Percentiles rank a stretch among this genome's conserved stretches.
These are phyloP conservation scores for Coleophoma eucalyptorum DNA, from an alignment of 2,329 filamentous ascomycete genomes.

Conservation along the genomic window DNA sequence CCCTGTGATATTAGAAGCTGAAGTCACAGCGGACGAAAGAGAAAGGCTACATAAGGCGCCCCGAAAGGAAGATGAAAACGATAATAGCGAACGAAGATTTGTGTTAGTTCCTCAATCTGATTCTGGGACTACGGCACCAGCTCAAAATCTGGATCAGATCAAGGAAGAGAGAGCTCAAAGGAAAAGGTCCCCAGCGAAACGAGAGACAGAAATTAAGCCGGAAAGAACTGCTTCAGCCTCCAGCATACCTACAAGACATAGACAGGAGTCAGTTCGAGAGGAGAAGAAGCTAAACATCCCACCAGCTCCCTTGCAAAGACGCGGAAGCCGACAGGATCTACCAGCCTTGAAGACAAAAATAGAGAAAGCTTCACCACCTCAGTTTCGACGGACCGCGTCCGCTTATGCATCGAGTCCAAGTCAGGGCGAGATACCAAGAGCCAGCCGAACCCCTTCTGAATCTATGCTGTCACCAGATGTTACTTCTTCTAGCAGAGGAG, in stretches of 20 bases:
- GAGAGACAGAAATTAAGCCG: background rate
- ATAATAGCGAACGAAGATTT: conserved; percentile 54
- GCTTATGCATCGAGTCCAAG: conserved; percentile 14
- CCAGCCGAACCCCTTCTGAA: conserved; percentile 29
- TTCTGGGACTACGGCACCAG: conserved; percentile 11
- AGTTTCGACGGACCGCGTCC: conserved; percentile 24
- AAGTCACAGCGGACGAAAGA: conserved; percentile 27
- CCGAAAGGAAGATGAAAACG: conserved; percentile 12
- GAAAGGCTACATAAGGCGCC: conserved; percentile 20
- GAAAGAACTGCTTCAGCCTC: background rate
- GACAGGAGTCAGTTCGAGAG: background rate
- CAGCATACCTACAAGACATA: conserved; percentile 5
- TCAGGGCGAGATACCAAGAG: conserved; percentile 24
- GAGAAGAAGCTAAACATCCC: background rate
- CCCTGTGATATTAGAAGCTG: conserved; percentile 61
- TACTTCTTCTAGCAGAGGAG: conserved; percentile 14
- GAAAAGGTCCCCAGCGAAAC: background rate
- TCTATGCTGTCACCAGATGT: conserved; percentile 44
- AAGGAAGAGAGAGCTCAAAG: conserved; percentile 3
- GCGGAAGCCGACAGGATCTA: conserved; percentile 25
- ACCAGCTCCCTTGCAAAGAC: conserved; percentile 5
- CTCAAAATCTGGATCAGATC: conserved; percentile 11
- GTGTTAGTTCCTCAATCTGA: conserved; percentile 45
- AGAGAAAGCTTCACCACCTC: conserved; percentile 22
- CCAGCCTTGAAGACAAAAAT: conserved; percentile 27